A percentile compares a stretch with the other conserved stretches of the same genome.
These are phyloP conservation scores for Phytophthora pinifolia DNA, from an alignment of 352 stramenopile species.

Conservation along the genomic window DNA sequence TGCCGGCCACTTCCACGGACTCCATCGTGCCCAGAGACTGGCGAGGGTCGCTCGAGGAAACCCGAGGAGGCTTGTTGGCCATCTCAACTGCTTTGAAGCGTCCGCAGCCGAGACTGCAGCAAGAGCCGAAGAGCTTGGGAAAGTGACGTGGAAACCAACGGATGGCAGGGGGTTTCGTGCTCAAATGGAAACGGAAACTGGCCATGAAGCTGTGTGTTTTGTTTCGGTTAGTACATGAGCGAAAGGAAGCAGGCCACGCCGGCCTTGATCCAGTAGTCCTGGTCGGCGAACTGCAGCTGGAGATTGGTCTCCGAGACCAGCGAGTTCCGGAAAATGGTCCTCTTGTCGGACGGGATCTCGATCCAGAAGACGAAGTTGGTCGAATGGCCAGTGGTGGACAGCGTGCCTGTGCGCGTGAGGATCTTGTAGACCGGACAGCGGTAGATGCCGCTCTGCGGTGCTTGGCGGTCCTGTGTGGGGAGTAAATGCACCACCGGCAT, in stretches of 20 bases:
- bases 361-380: slow-evolving; percentile 99
- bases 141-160: no score
- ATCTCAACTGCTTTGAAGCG: no score
- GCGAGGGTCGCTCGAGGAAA: no score
- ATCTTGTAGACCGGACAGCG: slow-evolving; percentile 96
- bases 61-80: background rate
- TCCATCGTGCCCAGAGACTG: slow-evolving; percentile 10
- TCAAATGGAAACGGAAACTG: background rate
- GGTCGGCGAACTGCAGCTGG: slow-evolving; percentile 89
- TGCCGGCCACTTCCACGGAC: slow-evolving; percentile 1
- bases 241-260: slow-evolving; percentile 94
- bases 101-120: no score
- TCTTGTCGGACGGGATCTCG: slow-evolving; percentile 88
- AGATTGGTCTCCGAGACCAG: slow-evolving; percentile 94
- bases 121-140: no score
- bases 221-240: slow-evolving; percentile 80
- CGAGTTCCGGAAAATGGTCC: slow-evolving; percentile 80
- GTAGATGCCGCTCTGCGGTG: slow-evolving; percentile 86
- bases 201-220: background rate
- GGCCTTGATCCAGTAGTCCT: slow-evolving; percentile 96
- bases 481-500: slow-evolving; percentile 91
- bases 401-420: slow-evolving; percentile 89
- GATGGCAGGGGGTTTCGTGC: no score
- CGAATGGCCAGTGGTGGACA: slow-evolving; percentile 95
- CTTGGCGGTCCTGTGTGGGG: slow-evolving; percentile 76